Base-by-base conservation (phyloP, 2,329 filamentous ascomycete genomes). In the Fusarium bulbicola region DNA sequence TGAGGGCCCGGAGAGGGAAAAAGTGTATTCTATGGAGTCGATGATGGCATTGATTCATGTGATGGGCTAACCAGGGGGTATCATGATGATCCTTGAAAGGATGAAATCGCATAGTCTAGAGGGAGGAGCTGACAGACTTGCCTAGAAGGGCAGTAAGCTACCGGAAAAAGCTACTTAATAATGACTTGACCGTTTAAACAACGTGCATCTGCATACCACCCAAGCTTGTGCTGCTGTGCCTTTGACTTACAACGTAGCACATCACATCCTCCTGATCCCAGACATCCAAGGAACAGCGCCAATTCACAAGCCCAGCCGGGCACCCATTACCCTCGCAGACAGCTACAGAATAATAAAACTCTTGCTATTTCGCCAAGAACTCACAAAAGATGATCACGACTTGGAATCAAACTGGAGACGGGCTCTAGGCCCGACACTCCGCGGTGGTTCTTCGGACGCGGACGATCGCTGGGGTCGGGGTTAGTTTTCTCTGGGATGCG, bases 351-450 rank as follows among this genome's bases (percentile, higher is more conserved):
- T 5, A 50, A 50, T 34, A 50, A n/a, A 54, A 70, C 36, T 37
- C 66, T 63, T 39, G 58, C 65, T 72, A 73, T 59, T 66, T 28
- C 32, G 49, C 49, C 49, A 53, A 53, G 49, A 37, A n/a, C 9
- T n/a, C n/a, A 40, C 39, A 34, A 53, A 53, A 56, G 39, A n/a
- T 28, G 49, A 46, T 43, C 8, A 56, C 24, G 42, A 20, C 43
- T 34, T 37, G 40, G 39, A 40, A 32, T 53, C 21, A 34, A 56
- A 34, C 46, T 43, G 26, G 50, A 71, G 64, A 74, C 66, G 76
- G 76, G 42, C 37, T 40, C 46, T 49, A 45, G 64, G 64, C 72
- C 76, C 76, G 76, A 72, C 66, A 50, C 68, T 68, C 73, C 68
- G 68, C 68, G 74, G 68, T 68, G 66, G 62, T 66, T 67, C 49